Evolutionary conservation across 768 basidiomycete species (phyloP).

Genomic region (Multifurca ochricompacta): DNA sequence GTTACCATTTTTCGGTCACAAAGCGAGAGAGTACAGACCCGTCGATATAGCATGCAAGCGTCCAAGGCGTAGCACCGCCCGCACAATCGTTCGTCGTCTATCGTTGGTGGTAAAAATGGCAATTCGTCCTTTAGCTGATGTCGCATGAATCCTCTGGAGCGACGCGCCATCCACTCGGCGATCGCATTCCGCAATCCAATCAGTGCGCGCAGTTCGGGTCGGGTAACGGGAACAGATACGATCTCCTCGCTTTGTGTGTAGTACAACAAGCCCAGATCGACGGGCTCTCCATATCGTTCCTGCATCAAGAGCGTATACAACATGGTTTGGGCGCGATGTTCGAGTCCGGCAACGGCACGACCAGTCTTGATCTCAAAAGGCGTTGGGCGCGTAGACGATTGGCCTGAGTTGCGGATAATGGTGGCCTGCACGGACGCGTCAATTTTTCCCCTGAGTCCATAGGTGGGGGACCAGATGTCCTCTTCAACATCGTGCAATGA

Average conservation of each 20-base stretch:
- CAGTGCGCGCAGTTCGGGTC: slow-evolving; percentile 80
- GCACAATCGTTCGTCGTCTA: slow-evolving; percentile 76
- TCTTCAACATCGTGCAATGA: slow-evolving; percentile 86
- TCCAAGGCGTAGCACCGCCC: slow-evolving; percentile 77
- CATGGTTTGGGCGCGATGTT: slow-evolving; percentile 98
- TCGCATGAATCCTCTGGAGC: slow-evolving; percentile 25
- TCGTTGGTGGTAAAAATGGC: slow-evolving; percentile 76
- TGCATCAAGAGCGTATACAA: slow-evolving; percentile 86
- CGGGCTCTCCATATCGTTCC: slow-evolving; percentile 81
- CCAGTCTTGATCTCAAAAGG: slow-evolving; percentile 99
- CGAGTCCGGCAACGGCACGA: slow-evolving; percentile 63
- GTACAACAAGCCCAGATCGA: slow-evolving; percentile 80
- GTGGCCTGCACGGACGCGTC: slow-evolving; percentile 79
- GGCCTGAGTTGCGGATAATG: slow-evolving; percentile 33
- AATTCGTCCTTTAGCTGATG: slow-evolving; percentile 20
- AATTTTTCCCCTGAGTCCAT: slow-evolving; percentile 92
- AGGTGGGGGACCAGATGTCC: slow-evolving; percentile 94
- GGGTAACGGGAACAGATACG: slow-evolving; percentile 66
- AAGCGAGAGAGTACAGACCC: slow-evolving; percentile 36
- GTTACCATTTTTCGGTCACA: background rate
- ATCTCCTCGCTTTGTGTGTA: slow-evolving; percentile 92
- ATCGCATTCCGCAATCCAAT: slow-evolving; percentile 80
- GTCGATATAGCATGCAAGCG: slow-evolving; percentile 90
- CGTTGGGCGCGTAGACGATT: slow-evolving; percentile 35
- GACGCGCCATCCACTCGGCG: slow-evolving; percentile 64